Percentiles rank a stretch among this genome's conserved stretches.
Evolutionary conservation across 2,329 filamentous ascomycete species (phyloP).

Genomic region (Scedosporium boydii): DNA sequence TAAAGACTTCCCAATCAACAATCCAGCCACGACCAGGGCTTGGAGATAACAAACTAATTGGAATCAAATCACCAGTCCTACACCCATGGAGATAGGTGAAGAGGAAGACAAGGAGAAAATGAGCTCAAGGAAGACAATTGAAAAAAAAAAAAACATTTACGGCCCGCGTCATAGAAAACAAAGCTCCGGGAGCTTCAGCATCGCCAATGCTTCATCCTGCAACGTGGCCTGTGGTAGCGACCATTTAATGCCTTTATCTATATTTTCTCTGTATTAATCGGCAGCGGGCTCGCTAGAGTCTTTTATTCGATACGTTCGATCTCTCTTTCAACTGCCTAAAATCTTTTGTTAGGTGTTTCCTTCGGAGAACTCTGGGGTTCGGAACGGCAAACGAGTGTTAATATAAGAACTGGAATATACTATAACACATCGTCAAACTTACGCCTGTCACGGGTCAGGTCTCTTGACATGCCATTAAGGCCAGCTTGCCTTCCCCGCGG

Average conservation of each 20-base stretch:
- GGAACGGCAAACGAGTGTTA: not conserved
- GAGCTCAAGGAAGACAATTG: not conserved
- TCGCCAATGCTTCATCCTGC: not conserved
- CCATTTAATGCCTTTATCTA: not conserved
- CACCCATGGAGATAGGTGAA: not conserved
- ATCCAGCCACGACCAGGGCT: not conserved
- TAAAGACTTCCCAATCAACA: not conserved
- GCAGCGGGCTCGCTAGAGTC: not conserved
- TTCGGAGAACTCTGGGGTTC: too few relatives aligned
- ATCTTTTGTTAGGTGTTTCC: not conserved
- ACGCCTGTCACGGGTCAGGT: too few relatives aligned
- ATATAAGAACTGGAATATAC: not conserved
- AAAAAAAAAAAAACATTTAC: not conserved
- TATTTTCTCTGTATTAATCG: not conserved
- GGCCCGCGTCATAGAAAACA: not conserved
- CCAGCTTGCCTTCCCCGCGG: too few relatives aligned
- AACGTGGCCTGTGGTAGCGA: slow-evolving; percentile 8
- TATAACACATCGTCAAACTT: too few relatives aligned
- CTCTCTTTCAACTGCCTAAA: slow-evolving; percentile 6
- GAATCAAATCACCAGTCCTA: not conserved
- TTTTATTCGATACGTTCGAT: not conserved
- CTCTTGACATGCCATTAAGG: too few relatives aligned
- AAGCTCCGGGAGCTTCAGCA: not conserved
- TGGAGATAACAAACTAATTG: not conserved
- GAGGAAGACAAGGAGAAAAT: not conserved